Percentiles rank a stretch among this genome's conserved stretches.
Evolutionary conservation across 2,329 filamentous ascomycete species (phyloP).

Genomic region (Fusarium staphyleae): DNA sequence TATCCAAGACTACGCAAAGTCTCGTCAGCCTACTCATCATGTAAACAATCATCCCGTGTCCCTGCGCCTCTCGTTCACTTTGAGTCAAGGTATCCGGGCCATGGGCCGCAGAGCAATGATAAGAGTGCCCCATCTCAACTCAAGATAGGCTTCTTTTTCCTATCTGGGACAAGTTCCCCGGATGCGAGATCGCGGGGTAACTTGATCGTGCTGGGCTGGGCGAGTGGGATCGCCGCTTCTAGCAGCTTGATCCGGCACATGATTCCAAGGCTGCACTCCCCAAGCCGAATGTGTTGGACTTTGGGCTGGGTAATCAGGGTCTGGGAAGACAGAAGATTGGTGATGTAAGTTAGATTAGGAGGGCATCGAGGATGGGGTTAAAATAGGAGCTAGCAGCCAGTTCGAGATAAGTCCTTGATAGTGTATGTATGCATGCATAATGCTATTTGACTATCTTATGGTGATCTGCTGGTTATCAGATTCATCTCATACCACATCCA

Average conservation of each 20-base stretch:
- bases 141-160: conserved; percentile 30
- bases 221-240: conserved; percentile 21
- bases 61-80: conserved; percentile 9
- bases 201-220: background rate
- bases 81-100: conserved; percentile 16
- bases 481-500: background rate
- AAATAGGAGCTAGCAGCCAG: conserved; percentile 6
- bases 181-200: conserved; percentile 9
- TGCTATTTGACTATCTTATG: conserved; percentile 12
- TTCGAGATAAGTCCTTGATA: background rate
- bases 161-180: conserved; percentile 31
- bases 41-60: background rate
- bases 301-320: background rate
- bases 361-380: background rate
- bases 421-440: background rate
- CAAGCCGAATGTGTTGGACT: background rate
- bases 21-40: background rate
- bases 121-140: conserved; percentile 14
- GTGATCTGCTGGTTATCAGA: background rate
- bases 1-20: background rate
- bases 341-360: background rate
- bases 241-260: conserved; percentile 23
- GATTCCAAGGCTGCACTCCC: background rate
- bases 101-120: background rate
- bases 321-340: background rate